A percentile compares a stretch with the other conserved stretches of the same genome.
Conservation (phyloP, 192 early-diverging fungal species). For the Mortierella antarctica region DNA sequence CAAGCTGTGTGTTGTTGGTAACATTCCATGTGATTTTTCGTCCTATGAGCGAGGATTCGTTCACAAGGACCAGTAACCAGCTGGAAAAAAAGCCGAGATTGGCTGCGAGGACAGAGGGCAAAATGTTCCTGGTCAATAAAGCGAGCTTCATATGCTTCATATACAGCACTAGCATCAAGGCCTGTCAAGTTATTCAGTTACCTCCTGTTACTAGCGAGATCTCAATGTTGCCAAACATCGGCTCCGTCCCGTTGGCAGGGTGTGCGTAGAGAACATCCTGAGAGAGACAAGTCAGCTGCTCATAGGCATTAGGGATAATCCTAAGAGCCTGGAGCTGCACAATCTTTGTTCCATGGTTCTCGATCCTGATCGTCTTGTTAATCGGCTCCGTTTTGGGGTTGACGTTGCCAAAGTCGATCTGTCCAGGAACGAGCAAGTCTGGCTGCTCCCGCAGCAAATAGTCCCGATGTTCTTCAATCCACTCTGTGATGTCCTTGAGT, state of each 20-base stretch:
- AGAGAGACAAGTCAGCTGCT: slow-evolving; percentile 25
- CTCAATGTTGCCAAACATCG: slow-evolving; percentile 52
- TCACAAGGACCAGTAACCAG: slow-evolving; percentile 43
- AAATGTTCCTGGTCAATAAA: neutral
- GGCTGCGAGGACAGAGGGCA: slow-evolving; percentile 5
- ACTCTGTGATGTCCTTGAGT: slow-evolving; percentile 43
- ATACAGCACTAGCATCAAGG: neutral
- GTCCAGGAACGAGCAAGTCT: slow-evolving; percentile 32
- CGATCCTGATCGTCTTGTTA: slow-evolving; percentile 36
- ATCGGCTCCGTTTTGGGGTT: slow-evolving; percentile 32
- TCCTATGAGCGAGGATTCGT: slow-evolving; percentile 43
- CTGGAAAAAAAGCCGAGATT: slow-evolving; percentile 50
- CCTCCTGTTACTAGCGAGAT: slow-evolving; percentile 30
- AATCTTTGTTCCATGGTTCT: slow-evolving; percentile 39
- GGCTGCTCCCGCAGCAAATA: slow-evolving; percentile 34
- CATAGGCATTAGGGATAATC: slow-evolving; percentile 40
- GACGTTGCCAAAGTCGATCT: slow-evolving; percentile 45
- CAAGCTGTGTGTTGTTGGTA: slow-evolving; percentile 46
- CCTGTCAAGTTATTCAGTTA: neutral
- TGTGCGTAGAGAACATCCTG: slow-evolving; percentile 26
- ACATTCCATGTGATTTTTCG: slow-evolving; percentile 48
- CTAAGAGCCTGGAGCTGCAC: slow-evolving; percentile 34
- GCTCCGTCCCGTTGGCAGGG: slow-evolving; percentile 46
- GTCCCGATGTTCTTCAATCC: slow-evolving; percentile 45
- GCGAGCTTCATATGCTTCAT: neutral